Conservation (phyloP, 2,329 filamentous ascomycete genomes). For the Aspergillus felis region DNA sequence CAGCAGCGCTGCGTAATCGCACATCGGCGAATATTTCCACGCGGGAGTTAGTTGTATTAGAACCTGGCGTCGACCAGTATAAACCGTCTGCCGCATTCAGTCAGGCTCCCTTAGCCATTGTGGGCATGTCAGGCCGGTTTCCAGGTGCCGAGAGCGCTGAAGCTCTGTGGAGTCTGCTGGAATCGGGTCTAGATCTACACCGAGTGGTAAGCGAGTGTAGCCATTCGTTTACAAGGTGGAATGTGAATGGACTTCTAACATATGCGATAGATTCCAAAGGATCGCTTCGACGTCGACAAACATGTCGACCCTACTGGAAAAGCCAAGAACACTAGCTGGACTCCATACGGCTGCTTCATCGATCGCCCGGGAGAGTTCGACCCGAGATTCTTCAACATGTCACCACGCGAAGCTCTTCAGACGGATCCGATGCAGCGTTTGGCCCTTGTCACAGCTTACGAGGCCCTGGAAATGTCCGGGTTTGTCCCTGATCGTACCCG, state of each 20-base stretch:
- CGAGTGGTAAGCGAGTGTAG: slow-evolving; percentile 30
- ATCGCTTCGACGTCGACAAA: slow-evolving; percentile 64
- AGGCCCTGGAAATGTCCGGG: slow-evolving; percentile 46
- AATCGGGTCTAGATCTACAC: slow-evolving; percentile 66
- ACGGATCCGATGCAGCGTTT: slow-evolving; percentile 53
- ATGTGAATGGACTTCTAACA: no score
- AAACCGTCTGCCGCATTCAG: no score
- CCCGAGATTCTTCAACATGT: slow-evolving; percentile 74
- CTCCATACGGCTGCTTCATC: slow-evolving; percentile 67
- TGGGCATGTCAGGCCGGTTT: slow-evolving; percentile 72
- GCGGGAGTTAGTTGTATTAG: no score
- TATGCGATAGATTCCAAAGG: slow-evolving; percentile 50
- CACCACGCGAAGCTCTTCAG: slow-evolving; percentile 66
- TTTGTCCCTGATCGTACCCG: slow-evolving; percentile 54
- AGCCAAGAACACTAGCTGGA: slow-evolving; percentile 66
- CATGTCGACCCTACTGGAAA: slow-evolving; percentile 67
- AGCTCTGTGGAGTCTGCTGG: slow-evolving; percentile 65
- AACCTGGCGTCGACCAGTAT: no score
- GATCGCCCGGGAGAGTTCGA: slow-evolving; percentile 69
- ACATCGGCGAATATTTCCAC: no score
- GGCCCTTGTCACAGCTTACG: slow-evolving; percentile 67
- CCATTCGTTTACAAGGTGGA: no score
- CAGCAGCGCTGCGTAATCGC: background rate
- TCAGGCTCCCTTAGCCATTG: slow-evolving; percentile 53
- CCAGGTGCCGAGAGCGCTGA: slow-evolving; percentile 64